Evolutionary conservation across 306 rosid species (phyloP), one percentile per base, ranked within the genome.

Genomic region (Nissolia schottii): DNA sequence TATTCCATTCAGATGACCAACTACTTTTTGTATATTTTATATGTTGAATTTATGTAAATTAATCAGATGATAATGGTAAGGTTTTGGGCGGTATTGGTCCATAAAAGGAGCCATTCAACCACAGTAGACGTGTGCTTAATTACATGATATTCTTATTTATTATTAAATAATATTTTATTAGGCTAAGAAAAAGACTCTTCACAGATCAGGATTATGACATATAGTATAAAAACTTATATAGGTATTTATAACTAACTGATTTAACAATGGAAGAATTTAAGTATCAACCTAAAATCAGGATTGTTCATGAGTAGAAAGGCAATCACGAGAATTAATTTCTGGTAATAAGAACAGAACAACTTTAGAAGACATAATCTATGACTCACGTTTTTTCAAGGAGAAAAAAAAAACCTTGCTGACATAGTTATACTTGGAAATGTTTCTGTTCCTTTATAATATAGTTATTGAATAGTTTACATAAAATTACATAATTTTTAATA

Each of bases 41-140:
- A 15, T 0, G 28, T 10, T 73, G 78, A 37, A 56, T 35, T 71
- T 28, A 73, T 64, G 19, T 71, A 43, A 50, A 64, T 28, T 66
- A 69, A 82, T 65, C 12, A 46, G 46, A 65, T 38, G 74, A 61
- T 63, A 63, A 57, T 79, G 34, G 12, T 77, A 71, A 43, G 45
- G 58, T 51, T 58, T 64, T 63, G 73, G 81, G 41, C 79, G 82
- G 80, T 46, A 24, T 70, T 54, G 67, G 73, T 72, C 79, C 71
- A 27, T 24, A 25, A 57, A 37, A 64, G 51, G 54, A 31, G 9
- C 55, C 59, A 71, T 66, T 71, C 72, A 60, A 38, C 46, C 27
- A 19, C 6, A 40, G 23, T 25, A 28, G 32, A 64, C 64, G 38
- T 19, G 73, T 12, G n/a, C n/a, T n/a, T n/a, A n/a, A n/a, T n/a